phyloP scores from a whole-genome alignment of 306 rosid species.

The Prunus persica region Prunus_persica_NCBIv2 NC_034011.1:8496001-8496500 shows the following conservation, averaged over 20 bases:
- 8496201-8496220: slow-evolving; percentile 10
- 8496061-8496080: background rate
- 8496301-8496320: background rate
- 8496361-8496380: background rate
- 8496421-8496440: background rate
- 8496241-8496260: slow-evolving; percentile 12
- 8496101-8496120: slow-evolving; percentile 12
- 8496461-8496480: background rate
- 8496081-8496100: slow-evolving; percentile 11
- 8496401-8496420: background rate
- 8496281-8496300: background rate
- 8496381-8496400: background rate
- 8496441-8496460: background rate
- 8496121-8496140: slow-evolving; percentile 17
- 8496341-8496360: too few relatives aligned
- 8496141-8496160: slow-evolving; percentile 29
- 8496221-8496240: slow-evolving; percentile 29
- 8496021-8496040: background rate
- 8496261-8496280: background rate
- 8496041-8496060: slow-evolving; percentile 11
- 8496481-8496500: too few relatives aligned
- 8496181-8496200: slow-evolving; percentile 22
- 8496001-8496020: slow-evolving; percentile 4
- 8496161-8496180: slow-evolving; percentile 20
- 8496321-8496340: accelerated